Base-by-base conservation (phyloP, 768 basidiomycete genomes). In the Tulasnella sp. region DNA sequence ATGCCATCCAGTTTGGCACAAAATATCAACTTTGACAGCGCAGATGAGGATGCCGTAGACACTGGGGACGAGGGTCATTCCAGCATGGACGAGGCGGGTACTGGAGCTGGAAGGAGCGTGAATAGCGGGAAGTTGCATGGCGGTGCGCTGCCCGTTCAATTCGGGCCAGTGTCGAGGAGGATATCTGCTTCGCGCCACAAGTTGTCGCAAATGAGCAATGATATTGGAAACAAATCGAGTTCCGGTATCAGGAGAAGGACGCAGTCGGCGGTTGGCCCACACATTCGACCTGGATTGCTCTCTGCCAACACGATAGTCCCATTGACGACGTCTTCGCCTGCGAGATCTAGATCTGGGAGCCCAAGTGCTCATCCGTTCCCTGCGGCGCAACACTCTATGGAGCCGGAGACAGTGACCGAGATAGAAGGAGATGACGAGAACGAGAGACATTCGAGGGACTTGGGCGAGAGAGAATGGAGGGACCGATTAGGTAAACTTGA, bases 401-500 rank as follows among this genome's bases (percentile, higher is more conserved):
- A 56, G 29, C 61, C 61, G 19, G 47, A 56, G 29, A 61, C 61
- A 3, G 61, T 61, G 1, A 48, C 34, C 3, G 61, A 61, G 41
- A 50, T 47, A 9, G 61, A 56, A 53, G 48, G 30, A 19, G 61
- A 61, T 10, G 61, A 61, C 26, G 52, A 48, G 19, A 10, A 26
- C 15, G 52, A 47, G 10, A 13, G 47, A 24, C 48, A 38, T 23
- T 3, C 9, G 3, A 30, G 5, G 9, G 58, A n/a, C 17, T 2
- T 47, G 42, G 55, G 43, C 21, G 42, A 21, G 11, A 38, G 42
- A 3, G 68, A 65, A 32, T 68, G 72, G 67, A 67, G 67, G 51
- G 68, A 67, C 61, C 68, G 74, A 51, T 65, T 80, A 58, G 71
- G 71, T 10, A 58, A 63, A 30, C 74, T 80, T 26, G 79, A 80